Conservation (phyloP, 148 eudicot species). For the Chenopodium quinoa region DNA sequence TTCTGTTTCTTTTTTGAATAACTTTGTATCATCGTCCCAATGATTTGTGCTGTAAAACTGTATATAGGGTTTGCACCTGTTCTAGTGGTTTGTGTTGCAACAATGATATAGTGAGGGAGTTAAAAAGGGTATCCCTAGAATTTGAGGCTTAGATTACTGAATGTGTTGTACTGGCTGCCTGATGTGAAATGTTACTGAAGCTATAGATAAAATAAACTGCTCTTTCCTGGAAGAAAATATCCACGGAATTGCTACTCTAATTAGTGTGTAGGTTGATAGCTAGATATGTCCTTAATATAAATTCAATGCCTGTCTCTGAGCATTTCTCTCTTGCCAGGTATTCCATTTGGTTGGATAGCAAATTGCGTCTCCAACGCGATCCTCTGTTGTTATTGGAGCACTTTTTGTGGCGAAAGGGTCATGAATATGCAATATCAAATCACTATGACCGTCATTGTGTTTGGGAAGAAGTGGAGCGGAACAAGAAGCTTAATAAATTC, state of each 20-base stretch:
- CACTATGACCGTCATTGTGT: constrained; percentile 98
- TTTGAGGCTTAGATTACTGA: not conserved
- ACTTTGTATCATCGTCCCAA: not conserved
- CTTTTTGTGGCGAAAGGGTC: constrained; percentile 85
- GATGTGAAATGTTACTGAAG: not conserved
- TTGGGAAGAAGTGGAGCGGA: constrained; percentile 98
- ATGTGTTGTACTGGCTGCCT: not conserved
- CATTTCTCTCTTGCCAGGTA: constrained; percentile 48
- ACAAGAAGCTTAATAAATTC: constrained; percentile 94
- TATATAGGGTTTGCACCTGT: not conserved
- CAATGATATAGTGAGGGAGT: not conserved
- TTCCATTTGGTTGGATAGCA: constrained; percentile 98
- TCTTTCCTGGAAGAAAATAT: not conserved
- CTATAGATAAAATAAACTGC: not conserved
- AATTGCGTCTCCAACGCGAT: constrained; percentile 88
- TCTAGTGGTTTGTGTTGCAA: not conserved
- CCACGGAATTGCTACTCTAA: not conserved
- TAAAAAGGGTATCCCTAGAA: not conserved
- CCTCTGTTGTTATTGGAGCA: constrained; percentile 86
- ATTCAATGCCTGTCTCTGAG: not conserved
- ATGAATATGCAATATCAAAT: constrained; percentile 93
- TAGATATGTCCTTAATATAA: not conserved
- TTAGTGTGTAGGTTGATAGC: not conserved
- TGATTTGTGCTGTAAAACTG: not conserved
- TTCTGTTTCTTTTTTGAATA: too few relatives aligned